Base-by-base conservation (phyloP, 2,329 filamentous ascomycete species). In the Xylaria sp. region DNA sequence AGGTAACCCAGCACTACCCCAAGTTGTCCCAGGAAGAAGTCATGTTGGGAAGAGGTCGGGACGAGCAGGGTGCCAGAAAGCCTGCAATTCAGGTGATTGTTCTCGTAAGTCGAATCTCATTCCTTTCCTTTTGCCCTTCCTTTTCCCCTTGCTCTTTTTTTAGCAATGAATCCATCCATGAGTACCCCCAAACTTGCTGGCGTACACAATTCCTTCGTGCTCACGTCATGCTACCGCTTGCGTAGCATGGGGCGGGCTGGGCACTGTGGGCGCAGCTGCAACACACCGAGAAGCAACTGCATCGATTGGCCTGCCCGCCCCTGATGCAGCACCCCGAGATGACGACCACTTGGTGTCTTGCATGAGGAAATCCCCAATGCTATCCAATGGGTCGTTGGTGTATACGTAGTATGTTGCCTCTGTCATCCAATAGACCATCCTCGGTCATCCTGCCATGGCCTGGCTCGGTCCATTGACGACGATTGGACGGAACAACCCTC, bases 51-150 rank as follows among this genome's bases (percentile, higher is more conserved):
- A 32, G 59, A 50, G 72, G 69, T 35, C 71, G 73, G 37, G 60
- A 62, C 35, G 71, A 69, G 47, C 70, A 71, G 50, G 70, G 71
- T 65, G 71, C 69, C 51, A 71, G 63, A 61, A 57, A 68, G 65
- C 85, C 88, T 78, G 87, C 88, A 48, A 82, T 93, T 81, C 91
- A 93, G 81, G 89, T 93, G 55, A 92, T 93, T 81, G 85, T 93
- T 68, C 80, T 93, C 83, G 91, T 93, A 83, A 84, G 90, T 86
- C 62, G 60, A 68, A 61, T 69, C 18, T 58, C 51, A 55, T 64
- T 13, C 32, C 32, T 35, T 35, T 35, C 32, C n/a, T n/a, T n/a
- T 35, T 35, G 8, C 5, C 32, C 32, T 35, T 35, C 8, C 1
- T 9, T 9, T 35, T 35, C 32, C 8, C 1, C 5, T 9, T 35